Evolutionary conservation across 176 grass and related monocot genomes (phyloP), one percentile per base, ranked within the genome.

Genomic region (Aegilops sharonensis): DNA sequence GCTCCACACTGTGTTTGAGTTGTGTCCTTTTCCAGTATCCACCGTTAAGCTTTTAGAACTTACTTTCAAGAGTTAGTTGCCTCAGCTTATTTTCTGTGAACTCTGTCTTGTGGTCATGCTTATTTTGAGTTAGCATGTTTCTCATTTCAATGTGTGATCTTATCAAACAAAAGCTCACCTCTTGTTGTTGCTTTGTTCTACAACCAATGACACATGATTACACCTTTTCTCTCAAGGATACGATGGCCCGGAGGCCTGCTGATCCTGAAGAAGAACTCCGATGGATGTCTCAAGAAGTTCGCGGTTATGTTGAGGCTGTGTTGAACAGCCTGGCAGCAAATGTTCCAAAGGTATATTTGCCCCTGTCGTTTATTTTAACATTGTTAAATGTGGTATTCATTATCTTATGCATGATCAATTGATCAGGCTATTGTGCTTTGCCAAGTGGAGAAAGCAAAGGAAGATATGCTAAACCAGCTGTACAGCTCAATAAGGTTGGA

Each of bases 211-310:
- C 15, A 78, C 68, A 39, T 47, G 56, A 25, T 68, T 7, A 15
- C 35, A 47, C 5, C 54, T 68, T 86, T 65, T 72, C 36, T 64
- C 34, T 77, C 40, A 80, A 97, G 94, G 92, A 94, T 69, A 86
- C 88, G 0, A 92, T 97, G 88, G 80, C 83, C 23, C 87, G 97
- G 81, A 94, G 62, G 73, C 97, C 92, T 60, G 97, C 94, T 85
- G 94, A 99, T 89, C 97, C 97, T 77, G 97, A 96, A 89, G 97
- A 96, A 91, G 97, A 99, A 83, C 92, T 99, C 47, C 82, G 92
- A 78, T 99, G 97, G 97, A 99, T 99, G 97, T 96, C 97, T 72
- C 97, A 99, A 89, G 97, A 99, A 99, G 92, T 99, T 64, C 94
- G 97, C 64, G 90, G 97, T 88, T 99, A 99, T 83, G 97, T 99